These are phyloP conservation scores for Leptosphaerulina australis DNA, from an alignment of 2,329 filamentous ascomycete genomes.

Conservation along the genomic window DNA sequence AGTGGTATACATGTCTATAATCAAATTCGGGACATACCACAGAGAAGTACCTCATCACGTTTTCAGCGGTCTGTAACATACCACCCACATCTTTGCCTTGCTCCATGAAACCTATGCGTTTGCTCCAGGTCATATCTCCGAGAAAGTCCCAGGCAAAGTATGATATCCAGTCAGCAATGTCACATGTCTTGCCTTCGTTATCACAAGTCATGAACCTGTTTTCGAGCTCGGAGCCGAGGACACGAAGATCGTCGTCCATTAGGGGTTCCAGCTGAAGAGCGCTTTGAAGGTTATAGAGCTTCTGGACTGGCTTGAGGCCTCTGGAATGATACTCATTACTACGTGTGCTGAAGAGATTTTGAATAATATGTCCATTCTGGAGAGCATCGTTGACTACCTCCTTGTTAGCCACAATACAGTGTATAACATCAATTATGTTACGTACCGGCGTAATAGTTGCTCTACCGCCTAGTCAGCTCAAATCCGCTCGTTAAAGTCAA, in stretches of 20 bases:
- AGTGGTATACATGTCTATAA: background rate
- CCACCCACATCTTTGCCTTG: slow-evolving; percentile 48
- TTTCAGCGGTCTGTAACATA: slow-evolving; percentile 47
- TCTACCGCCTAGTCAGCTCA: no score
- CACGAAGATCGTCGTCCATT: slow-evolving; percentile 34
- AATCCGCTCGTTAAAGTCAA: no score
- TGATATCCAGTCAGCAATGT: slow-evolving; percentile 43
- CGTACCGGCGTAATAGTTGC: slow-evolving; percentile 36
- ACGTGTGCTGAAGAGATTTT: slow-evolving; percentile 43
- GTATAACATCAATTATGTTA: background rate
- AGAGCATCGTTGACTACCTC: slow-evolving; percentile 39
- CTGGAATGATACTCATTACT: slow-evolving; percentile 39
- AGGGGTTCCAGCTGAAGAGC: slow-evolving; percentile 36
- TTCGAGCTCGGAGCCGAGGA: slow-evolving; percentile 34
- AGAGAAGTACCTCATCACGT: slow-evolving; percentile 36
- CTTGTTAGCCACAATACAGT: background rate
- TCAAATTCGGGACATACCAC: slow-evolving; percentile 22
- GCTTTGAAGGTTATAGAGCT: slow-evolving; percentile 36
- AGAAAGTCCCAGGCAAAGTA: slow-evolving; percentile 45
- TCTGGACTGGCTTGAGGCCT: slow-evolving; percentile 37
- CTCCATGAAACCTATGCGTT: slow-evolving; percentile 53
- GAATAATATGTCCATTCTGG: slow-evolving; percentile 37
- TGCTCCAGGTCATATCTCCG: slow-evolving; percentile 50
- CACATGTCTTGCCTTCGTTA: slow-evolving; percentile 36
- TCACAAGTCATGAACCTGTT: slow-evolving; percentile 32